phyloP scores from a whole-genome alignment of 2,329 filamentous ascomycete species.

The Cytospora paraplurivora region DNA sequence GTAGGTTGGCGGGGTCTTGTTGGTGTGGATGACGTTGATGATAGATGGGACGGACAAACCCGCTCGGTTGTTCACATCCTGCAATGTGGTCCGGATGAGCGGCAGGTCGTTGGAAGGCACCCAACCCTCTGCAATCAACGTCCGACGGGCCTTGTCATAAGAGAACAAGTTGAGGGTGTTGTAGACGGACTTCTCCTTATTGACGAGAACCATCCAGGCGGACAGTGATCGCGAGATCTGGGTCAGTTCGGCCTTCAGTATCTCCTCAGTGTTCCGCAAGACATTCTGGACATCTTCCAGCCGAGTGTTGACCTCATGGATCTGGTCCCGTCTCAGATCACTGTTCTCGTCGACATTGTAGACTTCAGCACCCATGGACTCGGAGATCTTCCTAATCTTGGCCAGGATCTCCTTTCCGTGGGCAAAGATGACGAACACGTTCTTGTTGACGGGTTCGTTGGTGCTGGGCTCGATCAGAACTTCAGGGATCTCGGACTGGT shows the following conservation, averaged over 20 bases:
- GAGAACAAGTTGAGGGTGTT: constrained; percentile 95
- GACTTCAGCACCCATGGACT: constrained; percentile 92
- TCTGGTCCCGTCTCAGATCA: constrained; percentile 91
- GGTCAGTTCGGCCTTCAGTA: constrained; percentile 86
- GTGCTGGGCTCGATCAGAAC: constrained; percentile 87
- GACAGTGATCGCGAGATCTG: constrained; percentile 92
- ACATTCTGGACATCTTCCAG: constrained; percentile 91
- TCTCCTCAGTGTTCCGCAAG: constrained; percentile 90
- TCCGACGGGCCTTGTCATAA: constrained; percentile 93
- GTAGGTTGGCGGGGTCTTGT: constrained; percentile 96
- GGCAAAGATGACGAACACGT: constrained; percentile 98
- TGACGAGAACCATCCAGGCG: constrained; percentile 96
- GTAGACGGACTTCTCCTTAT: constrained; percentile 98
- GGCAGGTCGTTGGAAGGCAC: constrained; percentile 89
- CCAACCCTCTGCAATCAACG: constrained; percentile 97
- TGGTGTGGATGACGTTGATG: constrained; percentile 95
- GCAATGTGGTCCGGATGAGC: constrained; percentile 87
- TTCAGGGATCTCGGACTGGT: constrained; percentile 97
- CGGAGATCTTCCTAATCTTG: constrained; percentile 98
- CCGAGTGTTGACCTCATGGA: constrained; percentile 94
- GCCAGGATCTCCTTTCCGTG: constrained; percentile 97
- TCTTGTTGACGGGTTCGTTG: constrained; percentile 93
- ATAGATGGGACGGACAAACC: constrained; percentile 97
- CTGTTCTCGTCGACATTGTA: constrained; percentile 98
- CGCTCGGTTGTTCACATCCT: constrained; percentile 94